Evolutionary conservation across 73 alveolate species (phyloP), one percentile per base, ranked within the genome.

Genomic region (Effrenium voratum): DNA sequence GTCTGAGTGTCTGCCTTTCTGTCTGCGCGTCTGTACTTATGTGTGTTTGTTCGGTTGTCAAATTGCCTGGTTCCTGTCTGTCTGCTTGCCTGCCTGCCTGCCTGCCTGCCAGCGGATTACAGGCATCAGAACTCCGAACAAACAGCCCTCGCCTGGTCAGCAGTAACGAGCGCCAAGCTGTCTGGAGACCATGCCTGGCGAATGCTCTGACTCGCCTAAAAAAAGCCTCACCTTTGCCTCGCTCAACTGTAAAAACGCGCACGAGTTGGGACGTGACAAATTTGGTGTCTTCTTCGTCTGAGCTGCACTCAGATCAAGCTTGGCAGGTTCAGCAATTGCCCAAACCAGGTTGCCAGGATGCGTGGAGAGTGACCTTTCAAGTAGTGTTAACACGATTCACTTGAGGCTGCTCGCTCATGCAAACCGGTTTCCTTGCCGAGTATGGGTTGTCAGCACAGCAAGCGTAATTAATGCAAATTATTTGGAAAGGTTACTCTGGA

Each of bases 181-280:
- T 68, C 96, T 16, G 96, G 70, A 30, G 96, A 90, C 96, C 96
- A 90, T 40, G 96, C 96, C 96, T 90, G 32, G 43, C n/a, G 12
- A 26, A 16, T 8, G 2, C 30, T 40, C 3, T 63, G 76, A 4
- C 22, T 34, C 5, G 32, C 76, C 22, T 13, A 15, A 52, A 52
- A 19, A 52, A 8, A 52, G 63, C 63, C 19, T 52, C 63, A 52
- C 8, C 63, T 52, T 19, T n/a, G n/a, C n/a, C n/a, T n/a, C n/a
- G n/a, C n/a, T n/a, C n/a, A n/a, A n/a, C n/a, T n/a, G n/a, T n/a
- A n/a, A n/a, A n/a, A 73, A 73, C 46, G 50, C 83, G 5, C 52
- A 44, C 38, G 22, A 4, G 45, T 28, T 15, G 5, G 66, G 91
- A 41, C 22, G 8, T 26, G 59, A 16, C 66, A 44, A 63, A 6